phyloP scores from a whole-genome alignment of 768 basidiomycete genomes.

The Candolleomyces efflorescens region DNA sequence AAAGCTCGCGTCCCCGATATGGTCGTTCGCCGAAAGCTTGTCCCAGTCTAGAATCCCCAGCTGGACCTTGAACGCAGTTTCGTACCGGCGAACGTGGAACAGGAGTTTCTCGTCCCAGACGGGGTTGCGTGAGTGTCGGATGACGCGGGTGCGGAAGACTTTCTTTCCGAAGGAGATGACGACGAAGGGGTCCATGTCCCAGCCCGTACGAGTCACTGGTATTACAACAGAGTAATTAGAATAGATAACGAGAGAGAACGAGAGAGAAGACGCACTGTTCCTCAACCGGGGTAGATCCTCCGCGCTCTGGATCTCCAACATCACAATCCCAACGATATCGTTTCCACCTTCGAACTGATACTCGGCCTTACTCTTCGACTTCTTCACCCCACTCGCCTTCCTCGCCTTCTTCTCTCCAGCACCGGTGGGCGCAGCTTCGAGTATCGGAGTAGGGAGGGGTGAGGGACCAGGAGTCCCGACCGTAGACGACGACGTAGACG shows the following conservation, averaged over 20 bases:
- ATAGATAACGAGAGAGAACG: not conserved
- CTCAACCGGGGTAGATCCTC: constrained; percentile 79
- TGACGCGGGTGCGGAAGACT: constrained; percentile 88
- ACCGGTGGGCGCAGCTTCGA: not conserved
- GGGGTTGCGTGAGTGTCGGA: constrained; percentile 80
- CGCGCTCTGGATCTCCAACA: constrained; percentile 86
- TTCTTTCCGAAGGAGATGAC: constrained; percentile 97
- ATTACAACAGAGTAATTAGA: not conserved
- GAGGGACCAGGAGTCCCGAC: not conserved
- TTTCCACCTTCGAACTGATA: constrained; percentile 63
- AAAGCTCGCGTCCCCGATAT: constrained; percentile 75
- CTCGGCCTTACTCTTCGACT: constrained; percentile 20
- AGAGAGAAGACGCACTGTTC: constrained; percentile 61
- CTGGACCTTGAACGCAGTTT: constrained; percentile 72
- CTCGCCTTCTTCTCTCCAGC: constrained; percentile 2
- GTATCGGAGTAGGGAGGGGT: not conserved
- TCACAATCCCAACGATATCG: constrained; percentile 91
- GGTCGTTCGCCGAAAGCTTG: constrained; percentile 85
- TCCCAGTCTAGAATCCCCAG: constrained; percentile 95
- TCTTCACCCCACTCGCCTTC: not conserved
- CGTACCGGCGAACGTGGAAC: constrained; percentile 90
- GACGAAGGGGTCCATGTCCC: constrained; percentile 98
- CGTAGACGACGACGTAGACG: constrained; percentile 1
- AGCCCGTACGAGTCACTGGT: constrained; percentile 78
- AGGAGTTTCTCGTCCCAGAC: constrained; percentile 93